Conservation (phyloP, 352 stramenopile species). For the Phytophthora cactorum region DNA sequence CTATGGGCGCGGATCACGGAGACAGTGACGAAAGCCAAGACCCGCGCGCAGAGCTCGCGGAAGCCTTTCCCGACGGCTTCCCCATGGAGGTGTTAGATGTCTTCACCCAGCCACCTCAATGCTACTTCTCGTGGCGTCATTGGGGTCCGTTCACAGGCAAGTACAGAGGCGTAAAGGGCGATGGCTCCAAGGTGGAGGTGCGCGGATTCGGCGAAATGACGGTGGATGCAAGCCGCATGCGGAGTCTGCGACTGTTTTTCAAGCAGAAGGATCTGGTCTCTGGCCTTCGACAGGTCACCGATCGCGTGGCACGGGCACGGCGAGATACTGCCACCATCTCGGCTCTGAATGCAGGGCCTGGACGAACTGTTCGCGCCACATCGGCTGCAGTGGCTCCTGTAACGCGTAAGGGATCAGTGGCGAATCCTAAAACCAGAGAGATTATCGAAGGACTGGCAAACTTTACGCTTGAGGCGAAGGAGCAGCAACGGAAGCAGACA, state of each 20-base stretch:
- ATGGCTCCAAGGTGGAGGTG: conserved; percentile 64
- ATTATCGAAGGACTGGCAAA: conserved; percentile 56
- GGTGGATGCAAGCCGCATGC: conserved; percentile 58
- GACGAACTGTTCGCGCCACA: conserved; percentile 15
- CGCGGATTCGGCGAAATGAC: conserved; percentile 77
- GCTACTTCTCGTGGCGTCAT: conserved; percentile 84
- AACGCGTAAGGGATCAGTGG: conserved; percentile 21
- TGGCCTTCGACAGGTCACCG: conserved; percentile 43
- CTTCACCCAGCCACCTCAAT: conserved; percentile 76
- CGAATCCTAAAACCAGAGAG: conserved; percentile 43
- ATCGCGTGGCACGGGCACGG: conserved; percentile 23
- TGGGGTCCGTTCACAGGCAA: conserved; percentile 78
- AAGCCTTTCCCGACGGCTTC: conserved; percentile 78
- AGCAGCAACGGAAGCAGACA: conserved; percentile 35
- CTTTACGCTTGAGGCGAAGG: conserved; percentile 48
- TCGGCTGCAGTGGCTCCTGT: conserved; percentile 29
- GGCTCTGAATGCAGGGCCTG: conserved; percentile 11
- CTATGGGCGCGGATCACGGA: conserved; percentile 33
- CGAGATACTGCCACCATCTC: conserved; percentile 28
- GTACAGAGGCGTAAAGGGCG: conserved; percentile 67
- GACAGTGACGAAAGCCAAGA: conserved; percentile 54
- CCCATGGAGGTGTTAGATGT: conserved; percentile 83
- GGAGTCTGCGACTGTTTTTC: conserved; percentile 69
- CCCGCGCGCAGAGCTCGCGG: conserved; percentile 54
- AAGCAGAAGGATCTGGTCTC: conserved; percentile 68